Base-by-base conservation (phyloP, 371 early-diverging fungal genomes). In the Apophysomyces elegans region DNA sequence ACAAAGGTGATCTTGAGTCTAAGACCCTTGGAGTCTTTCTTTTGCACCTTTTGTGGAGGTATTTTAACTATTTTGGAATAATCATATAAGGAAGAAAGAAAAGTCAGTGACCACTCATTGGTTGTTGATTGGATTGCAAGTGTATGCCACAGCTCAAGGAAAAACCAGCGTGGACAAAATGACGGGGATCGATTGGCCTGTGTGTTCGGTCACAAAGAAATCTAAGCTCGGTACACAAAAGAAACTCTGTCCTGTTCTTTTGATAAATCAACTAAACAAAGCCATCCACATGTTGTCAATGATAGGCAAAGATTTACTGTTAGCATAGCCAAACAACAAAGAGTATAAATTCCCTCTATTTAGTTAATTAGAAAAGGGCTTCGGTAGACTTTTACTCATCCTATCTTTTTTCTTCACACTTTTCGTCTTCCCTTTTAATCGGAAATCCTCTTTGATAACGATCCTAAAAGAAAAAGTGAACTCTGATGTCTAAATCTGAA, bases 261-360 rank as follows among this genome's bases (percentile, higher is more conserved):
- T 21, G 54, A 26, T 50, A 26, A 50, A 50, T 50, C 16, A 11
- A 18, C 21, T 4, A n/a, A 50, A 50, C 54, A 50, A 18, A 50
- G 54, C 54, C 54, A 50, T 18, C 54, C 54, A 50, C 54, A 50
- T 50, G 54, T 50, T 21, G 54, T 7, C 21, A 50, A 50, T 50
- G 54, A 50, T 50, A 50, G 54, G 54, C 21, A 26, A 50, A 18
- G 54, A 50, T 21, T 50, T 26, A 50, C 54, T 50, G 54, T 7
- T 26, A 26, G 32, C 32, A 50, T 50, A 21, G 18, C 18, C 5
- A 26, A 21, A 50, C 54, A 18, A 50, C 11, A n/a, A 50, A 5
- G 13, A 7, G 54, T 50, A 50, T 50, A 50, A 50, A 18, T 50
- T 50, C 4, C 16, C 54, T 50, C 8, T 50, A 50, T 50, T 50